Evolutionary conservation across 78 protist genomes (phyloP), one percentile per base, ranked within the genome.

Genomic region (Bigelowiella natans): DNA sequence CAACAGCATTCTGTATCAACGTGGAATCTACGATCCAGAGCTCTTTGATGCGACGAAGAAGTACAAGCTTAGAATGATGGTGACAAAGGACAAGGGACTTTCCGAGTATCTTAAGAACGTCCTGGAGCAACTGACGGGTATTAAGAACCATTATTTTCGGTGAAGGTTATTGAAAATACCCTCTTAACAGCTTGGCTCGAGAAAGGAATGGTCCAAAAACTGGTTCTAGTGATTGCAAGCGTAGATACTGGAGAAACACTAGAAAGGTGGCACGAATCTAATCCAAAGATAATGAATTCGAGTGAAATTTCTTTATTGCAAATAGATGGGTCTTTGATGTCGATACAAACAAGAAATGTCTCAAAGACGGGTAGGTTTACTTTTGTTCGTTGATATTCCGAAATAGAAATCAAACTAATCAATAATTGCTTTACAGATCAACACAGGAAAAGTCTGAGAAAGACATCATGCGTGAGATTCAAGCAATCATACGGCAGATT

Each of bases 1-100:
- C 90, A 92, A 92, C 51, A 38, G 39, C 83, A 92, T 92, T n/a
- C 83, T 92, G 82, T 92, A 90, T 51, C 94, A 92, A 94, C 95
- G 99, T 11, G 99, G 99, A 3, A 85, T 98, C 39, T 98, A 98
- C 88, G 99, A 99, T 1, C 96, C 98, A 30, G 98, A 98, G 40
- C 34, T 84, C 39, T 98, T 98, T 85, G 39, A 88, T 2, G 40
- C 92, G n/a, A 91, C 92, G 63, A 95, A 93, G 40, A 94, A 96
- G 89, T 98, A 98, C 92, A 98, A 98, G 1, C 88, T 98, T 63
- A 85, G 95, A 31, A 86, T 98, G 85, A 83, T 95, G 7, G 94
- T 95, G 0, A 96, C 99, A 2, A 93, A 2, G 34, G 99, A 98
- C 85, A 84, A 92, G 29, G 94, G 85, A n/a, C 94, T 98, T 63